Evolutionary conservation across 2,329 filamentous ascomycete species (phyloP).

Genomic region (Claviceps pazoutovae): DNA sequence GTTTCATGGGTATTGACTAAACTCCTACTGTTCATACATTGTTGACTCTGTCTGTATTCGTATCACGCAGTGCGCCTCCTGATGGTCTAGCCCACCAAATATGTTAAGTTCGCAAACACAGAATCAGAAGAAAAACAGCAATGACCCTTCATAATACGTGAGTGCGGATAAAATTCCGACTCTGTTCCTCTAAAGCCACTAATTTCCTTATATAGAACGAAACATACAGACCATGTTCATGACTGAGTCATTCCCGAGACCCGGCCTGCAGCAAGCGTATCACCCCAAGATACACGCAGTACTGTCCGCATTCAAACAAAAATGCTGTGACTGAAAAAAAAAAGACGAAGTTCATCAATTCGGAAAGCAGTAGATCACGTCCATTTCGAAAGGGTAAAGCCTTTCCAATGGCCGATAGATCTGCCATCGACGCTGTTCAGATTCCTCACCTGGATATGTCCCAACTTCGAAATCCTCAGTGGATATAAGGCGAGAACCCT

Average conservation of each 20-base stretch:
- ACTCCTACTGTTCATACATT: neutral
- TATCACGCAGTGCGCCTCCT: neutral
- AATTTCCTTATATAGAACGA: neutral
- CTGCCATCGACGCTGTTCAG: constrained; percentile 20
- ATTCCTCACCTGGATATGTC: constrained; percentile 12
- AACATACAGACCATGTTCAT: neutral
- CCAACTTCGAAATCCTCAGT: constrained; percentile 17
- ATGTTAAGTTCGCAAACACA: neutral
- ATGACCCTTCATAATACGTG: constrained; percentile 1
- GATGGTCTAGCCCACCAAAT: neutral
- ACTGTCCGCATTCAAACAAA: constrained; percentile 1
- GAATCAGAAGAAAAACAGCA: neutral
- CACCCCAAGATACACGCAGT: neutral
- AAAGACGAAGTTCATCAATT: constrained; percentile 8
- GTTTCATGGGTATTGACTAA: neutral
- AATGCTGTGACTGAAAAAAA: constrained; percentile 11
- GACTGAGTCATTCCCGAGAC: neutral
- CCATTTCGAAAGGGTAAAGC: constrained; percentile 23
- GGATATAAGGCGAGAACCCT: constrained; percentile 14
- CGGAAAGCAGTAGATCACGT: constrained; percentile 20
- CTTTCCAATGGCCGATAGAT: constrained; percentile 22
- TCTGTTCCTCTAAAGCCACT: neutral
- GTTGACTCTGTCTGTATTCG: neutral
- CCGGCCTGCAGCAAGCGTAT: neutral
- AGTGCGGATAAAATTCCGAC: neutral